phyloP scores from a whole-genome alignment of 2,329 filamentous ascomycete species.

The Pseudogymnoascus sp. region DNA sequence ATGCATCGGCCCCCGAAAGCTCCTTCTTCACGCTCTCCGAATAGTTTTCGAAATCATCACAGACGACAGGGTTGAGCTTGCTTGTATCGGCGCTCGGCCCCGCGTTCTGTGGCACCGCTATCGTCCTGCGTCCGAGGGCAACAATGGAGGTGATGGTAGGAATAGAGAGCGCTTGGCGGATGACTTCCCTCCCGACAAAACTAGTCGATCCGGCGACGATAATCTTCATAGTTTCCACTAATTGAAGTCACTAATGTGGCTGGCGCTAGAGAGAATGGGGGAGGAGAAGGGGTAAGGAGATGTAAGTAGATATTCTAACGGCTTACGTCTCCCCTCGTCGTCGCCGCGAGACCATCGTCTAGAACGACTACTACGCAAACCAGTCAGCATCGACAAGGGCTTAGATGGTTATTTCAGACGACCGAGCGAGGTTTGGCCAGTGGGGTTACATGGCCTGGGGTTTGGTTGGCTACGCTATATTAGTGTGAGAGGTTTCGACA shows the following conservation, averaged over 20 bases:
- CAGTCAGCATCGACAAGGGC: neutral
- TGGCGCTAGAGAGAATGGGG: neutral
- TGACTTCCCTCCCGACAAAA: slow-evolving; percentile 29
- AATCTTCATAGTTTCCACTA: slow-evolving; percentile 27
- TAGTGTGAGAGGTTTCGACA: neutral
- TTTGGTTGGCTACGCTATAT: neutral
- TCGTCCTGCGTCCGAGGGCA: slow-evolving; percentile 23
- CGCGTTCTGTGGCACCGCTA: slow-evolving; percentile 6
- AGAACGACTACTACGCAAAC: neutral
- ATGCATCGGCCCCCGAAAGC: slow-evolving; percentile 27
- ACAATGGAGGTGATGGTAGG: slow-evolving; percentile 25
- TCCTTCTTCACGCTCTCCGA: slow-evolving; percentile 25
- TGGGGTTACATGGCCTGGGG: neutral
- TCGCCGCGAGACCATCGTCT: neutral
- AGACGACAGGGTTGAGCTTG: slow-evolving; percentile 28
- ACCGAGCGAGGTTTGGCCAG: neutral
- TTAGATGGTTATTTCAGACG: neutral
- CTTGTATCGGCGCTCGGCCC: slow-evolving; percentile 13
- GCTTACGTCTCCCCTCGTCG: neutral
- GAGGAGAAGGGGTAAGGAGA: neutral
- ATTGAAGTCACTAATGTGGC: neutral
- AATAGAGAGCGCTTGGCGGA: slow-evolving; percentile 27
- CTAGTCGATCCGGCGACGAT: slow-evolving; percentile 29
- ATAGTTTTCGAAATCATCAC: slow-evolving; percentile 28
- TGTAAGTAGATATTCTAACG: neutral